A percentile compares a stretch with the other conserved stretches of the same genome.
phyloP scores from a whole-genome alignment of 129 eudicot genomes.

The Arctium lappa region DNA sequence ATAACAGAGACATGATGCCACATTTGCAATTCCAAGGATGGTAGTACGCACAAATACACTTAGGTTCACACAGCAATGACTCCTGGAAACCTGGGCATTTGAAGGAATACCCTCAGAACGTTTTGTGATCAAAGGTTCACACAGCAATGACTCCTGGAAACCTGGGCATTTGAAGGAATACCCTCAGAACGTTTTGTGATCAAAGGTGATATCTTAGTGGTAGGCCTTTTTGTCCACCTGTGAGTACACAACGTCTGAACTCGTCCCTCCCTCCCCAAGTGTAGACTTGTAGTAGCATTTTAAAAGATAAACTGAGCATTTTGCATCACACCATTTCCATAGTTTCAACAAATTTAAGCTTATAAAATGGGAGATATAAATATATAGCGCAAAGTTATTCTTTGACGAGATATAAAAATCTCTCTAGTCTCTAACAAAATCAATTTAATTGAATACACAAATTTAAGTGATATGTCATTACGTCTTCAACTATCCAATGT shows the following conservation, averaged over 20 bases:
- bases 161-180: not conserved
- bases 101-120: no score
- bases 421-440: not conserved
- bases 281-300: not conserved
- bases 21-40: not conserved
- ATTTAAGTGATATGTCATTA: not conserved
- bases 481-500: not conserved
- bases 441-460: not conserved
- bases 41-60: not conserved
- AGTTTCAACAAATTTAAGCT: not conserved
- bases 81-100: not conserved
- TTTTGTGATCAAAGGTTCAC: not conserved
- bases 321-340: not conserved
- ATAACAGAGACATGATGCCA: not conserved
- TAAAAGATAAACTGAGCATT: not conserved
- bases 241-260: not conserved
- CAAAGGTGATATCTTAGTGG: not conserved
- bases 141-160: not conserved
- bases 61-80: not conserved
- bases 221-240: not conserved
- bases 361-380: not conserved
- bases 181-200: no score
- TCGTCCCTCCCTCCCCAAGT: not conserved
- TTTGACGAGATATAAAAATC: not conserved
- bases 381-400: not conserved